Evolutionary conservation across 202 grass and related monocot species (phyloP), one percentile per base, ranked within the genome.

Genomic region (Digitaria exilis): DNA sequence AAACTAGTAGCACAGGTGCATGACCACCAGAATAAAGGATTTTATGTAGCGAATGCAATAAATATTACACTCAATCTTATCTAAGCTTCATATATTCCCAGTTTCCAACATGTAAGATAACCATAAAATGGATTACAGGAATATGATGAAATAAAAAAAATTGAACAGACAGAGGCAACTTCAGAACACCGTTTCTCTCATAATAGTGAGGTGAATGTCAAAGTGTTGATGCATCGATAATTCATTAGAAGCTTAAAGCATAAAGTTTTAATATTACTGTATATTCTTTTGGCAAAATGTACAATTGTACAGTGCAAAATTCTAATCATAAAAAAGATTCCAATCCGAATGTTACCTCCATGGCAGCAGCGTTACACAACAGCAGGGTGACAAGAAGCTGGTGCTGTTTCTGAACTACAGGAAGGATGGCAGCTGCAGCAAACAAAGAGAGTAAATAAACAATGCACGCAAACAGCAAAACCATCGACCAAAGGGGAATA

Each of bases 371-470:
- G 79, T 99, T 99, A 73, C 96, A 96, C 64, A 99, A 64, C 65
- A 99, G 84, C 78, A 99, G 89, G 63, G 96, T 99, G 83, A 99
- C 96, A 79, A 99, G 93, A 84, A 99, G 93, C 80, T 91, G 93
- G 81, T 96, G 96, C 71, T 96, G 96, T 79, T 99, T 99, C 86
- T 99, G 96, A 92, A 99, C 96, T 77, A 99, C 96, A 79, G 96
- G 96, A 73, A 99, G 87, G 81, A 99, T 99, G 34, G 81, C 63
- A 82, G 96, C 96, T 99, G 87, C 75, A 87, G 61, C 22, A 90
- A 86, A 67, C 37, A 73, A 77, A 58, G 56, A 26, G 57, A 1
- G 44, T 34, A 69, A 72, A 16, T 45, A 63, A 86, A n/a, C 37
- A 75, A 83, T 29, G 54, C 1, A 77, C 7, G 9, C 30, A 24